Percentiles rank a stretch among this genome's conserved stretches.
phyloP scores from a whole-genome alignment of 148 eudicot species.

The Chenopodium suecicum region DNA sequence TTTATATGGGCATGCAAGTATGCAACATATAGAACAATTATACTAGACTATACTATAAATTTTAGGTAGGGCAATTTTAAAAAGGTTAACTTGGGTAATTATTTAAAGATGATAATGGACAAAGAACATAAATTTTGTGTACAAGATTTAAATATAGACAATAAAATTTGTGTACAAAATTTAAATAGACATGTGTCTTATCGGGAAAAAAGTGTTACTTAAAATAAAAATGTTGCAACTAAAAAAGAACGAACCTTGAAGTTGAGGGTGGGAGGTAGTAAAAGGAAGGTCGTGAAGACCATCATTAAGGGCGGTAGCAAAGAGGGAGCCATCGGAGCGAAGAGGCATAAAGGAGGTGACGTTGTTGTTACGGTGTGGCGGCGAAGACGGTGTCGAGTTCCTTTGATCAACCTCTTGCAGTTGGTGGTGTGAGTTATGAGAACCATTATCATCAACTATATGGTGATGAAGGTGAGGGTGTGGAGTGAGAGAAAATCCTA shows the following conservation, averaged over 20 bases:
- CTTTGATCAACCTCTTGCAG: neutral
- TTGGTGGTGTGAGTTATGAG: neutral
- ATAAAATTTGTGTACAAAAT: too few relatives aligned
- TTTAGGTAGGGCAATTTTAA: too few relatives aligned
- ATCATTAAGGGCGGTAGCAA: neutral
- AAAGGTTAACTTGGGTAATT: too few relatives aligned
- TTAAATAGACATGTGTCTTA: neutral
- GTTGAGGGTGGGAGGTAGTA: neutral
- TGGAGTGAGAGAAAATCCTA: conserved; percentile 33
- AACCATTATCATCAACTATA: neutral
- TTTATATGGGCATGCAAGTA: too few relatives aligned
- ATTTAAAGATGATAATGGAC: too few relatives aligned
- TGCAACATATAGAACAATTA: too few relatives aligned
- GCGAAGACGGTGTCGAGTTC: neutral
- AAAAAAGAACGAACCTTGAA: conserved; percentile 1
- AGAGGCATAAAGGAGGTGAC: conserved; percentile 21
- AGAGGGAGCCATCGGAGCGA: conserved; percentile 23
- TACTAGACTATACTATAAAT: too few relatives aligned
- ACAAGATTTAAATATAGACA: too few relatives aligned
- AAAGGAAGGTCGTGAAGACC: conserved; percentile 1
- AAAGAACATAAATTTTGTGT: too few relatives aligned
- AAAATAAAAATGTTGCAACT: too few relatives aligned
- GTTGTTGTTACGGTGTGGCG: neutral
- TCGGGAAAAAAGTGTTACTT: too few relatives aligned
- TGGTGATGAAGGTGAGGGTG: conserved; percentile 4